Evolutionary conservation across 1,284 basidiomycete species (phyloP).

Genomic region (Cryptococcus sp.): DNA sequence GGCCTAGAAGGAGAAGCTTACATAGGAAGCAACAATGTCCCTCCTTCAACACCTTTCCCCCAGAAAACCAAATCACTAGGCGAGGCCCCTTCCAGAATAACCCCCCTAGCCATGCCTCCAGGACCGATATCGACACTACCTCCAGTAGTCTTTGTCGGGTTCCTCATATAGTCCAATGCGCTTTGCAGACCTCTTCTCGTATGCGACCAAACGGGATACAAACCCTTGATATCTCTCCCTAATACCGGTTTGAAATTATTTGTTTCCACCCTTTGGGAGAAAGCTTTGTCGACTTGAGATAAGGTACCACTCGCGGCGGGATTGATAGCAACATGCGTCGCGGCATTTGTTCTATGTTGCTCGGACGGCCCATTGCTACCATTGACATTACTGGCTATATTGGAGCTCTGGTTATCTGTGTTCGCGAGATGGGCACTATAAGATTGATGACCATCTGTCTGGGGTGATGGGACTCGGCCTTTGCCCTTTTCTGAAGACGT

Average conservation of each 20-base stretch:
- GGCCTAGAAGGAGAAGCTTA: too few species aligned
- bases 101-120: constrained; percentile 36
- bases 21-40: constrained; percentile 33
- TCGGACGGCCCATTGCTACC: too few species aligned
- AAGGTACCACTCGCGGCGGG: constrained; percentile 4
- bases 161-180: constrained; percentile 32
- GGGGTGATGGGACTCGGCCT: background rate
- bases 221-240: constrained; percentile 14
- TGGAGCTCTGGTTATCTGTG: too few species aligned
- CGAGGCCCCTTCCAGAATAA: constrained; percentile 38
- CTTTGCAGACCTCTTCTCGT: constrained; percentile 26
- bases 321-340: background rate
- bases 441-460: background rate
- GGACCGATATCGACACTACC: constrained; percentile 35
- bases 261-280: constrained; percentile 18
- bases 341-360: too few species aligned
- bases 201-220: constrained; percentile 40
- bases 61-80: constrained; percentile 26
- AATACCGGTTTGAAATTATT: constrained; percentile 21
- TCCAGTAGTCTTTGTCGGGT: constrained; percentile 28
- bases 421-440: too few species aligned
- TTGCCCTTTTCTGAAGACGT: background rate
- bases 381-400: too few species aligned
- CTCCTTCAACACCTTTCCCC: constrained; percentile 23
- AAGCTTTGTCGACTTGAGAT: constrained; percentile 19